Conservation (phyloP, 805 yeast genomes). For the Saturnispora sekii region DNA sequence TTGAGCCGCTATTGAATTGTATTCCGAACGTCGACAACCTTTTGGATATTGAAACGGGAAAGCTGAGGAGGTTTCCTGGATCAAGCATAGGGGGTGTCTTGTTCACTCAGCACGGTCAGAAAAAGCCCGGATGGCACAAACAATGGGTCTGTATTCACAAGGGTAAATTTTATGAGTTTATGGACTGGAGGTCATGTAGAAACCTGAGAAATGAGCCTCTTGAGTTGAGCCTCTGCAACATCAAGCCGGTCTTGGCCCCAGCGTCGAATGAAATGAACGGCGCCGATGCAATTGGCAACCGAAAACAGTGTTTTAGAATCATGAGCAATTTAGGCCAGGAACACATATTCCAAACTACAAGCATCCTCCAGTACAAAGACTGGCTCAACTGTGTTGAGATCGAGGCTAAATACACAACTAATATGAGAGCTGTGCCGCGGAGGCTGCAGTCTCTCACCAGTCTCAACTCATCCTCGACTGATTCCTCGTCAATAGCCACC, state of each 20-base stretch:
- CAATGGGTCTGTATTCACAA: conserved; percentile 72
- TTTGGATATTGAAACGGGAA: conserved; percentile 1
- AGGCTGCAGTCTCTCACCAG: conserved; percentile 1
- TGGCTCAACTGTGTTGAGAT: conserved; percentile 48
- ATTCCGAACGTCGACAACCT: background rate
- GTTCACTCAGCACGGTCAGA: conserved; percentile 51
- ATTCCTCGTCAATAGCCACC: background rate
- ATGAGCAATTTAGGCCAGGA: conserved; percentile 57
- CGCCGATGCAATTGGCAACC: conserved; percentile 27
- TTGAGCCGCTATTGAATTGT: background rate
- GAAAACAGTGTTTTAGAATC: conserved; percentile 62
- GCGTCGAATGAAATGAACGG: conserved; percentile 15
- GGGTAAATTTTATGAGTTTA: conserved; percentile 61
- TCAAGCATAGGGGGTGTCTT: conserved; percentile 36
- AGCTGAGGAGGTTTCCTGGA: background rate
- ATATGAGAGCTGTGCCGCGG: background rate
- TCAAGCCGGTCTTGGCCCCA: conserved; percentile 32
- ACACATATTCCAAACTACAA: conserved; percentile 66
- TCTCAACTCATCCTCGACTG: background rate
- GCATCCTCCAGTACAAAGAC: conserved; percentile 51
- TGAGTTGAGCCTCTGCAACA: conserved; percentile 59
- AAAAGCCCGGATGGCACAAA: conserved; percentile 74
- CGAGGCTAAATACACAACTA: conserved; percentile 1
- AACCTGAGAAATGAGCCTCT: conserved; percentile 57
- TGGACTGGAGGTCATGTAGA: conserved; percentile 70